Conservation (phyloP, 2,329 filamentous ascomycete species). For the Zalaria sp. region DNA sequence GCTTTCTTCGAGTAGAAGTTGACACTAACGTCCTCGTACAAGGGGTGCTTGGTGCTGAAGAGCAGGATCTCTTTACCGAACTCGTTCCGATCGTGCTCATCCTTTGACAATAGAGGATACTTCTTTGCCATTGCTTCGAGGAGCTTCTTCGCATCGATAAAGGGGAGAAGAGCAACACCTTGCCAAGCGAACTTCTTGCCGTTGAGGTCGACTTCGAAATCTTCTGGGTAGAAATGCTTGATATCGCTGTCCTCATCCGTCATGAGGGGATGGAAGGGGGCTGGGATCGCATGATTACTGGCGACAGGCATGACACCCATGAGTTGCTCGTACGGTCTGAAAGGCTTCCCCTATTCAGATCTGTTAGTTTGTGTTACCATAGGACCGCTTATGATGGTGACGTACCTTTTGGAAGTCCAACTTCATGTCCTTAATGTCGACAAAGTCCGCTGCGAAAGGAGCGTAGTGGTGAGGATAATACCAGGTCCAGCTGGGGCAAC, state of each 20-base stretch:
- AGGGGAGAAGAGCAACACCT: constrained; percentile 81
- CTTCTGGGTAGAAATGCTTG: constrained; percentile 92
- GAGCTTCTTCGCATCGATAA: constrained; percentile 84
- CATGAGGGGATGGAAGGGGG: constrained; percentile 85
- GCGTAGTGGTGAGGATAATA: constrained; percentile 98
- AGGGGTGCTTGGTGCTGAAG: constrained; percentile 66
- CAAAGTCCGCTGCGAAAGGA: constrained; percentile 91
- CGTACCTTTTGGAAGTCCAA: constrained; percentile 67
- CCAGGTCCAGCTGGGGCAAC: constrained; percentile 97
- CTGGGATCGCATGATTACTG: constrained; percentile 80
- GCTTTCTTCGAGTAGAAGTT: constrained; percentile 91
- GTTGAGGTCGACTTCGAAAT: constrained; percentile 87
- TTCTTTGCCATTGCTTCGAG: constrained; percentile 69
- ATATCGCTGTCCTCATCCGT: constrained; percentile 76
- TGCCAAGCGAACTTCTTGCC: constrained; percentile 99
- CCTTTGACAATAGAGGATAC: constrained; percentile 63
- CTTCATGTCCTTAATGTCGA: constrained; percentile 63
- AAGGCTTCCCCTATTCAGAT: constrained; percentile 60
- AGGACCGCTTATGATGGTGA: constrained; percentile 19
- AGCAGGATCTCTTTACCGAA: constrained; percentile 70
- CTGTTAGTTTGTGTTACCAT: background rate
- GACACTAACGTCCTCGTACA: constrained; percentile 73
- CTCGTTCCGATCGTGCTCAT: constrained; percentile 66
- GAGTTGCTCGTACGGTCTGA: constrained; percentile 87
- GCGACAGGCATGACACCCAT: constrained; percentile 96